Evolutionary conservation across 2,329 filamentous ascomycete species (phyloP).

Genomic region (Lachnellula occidentalis): DNA sequence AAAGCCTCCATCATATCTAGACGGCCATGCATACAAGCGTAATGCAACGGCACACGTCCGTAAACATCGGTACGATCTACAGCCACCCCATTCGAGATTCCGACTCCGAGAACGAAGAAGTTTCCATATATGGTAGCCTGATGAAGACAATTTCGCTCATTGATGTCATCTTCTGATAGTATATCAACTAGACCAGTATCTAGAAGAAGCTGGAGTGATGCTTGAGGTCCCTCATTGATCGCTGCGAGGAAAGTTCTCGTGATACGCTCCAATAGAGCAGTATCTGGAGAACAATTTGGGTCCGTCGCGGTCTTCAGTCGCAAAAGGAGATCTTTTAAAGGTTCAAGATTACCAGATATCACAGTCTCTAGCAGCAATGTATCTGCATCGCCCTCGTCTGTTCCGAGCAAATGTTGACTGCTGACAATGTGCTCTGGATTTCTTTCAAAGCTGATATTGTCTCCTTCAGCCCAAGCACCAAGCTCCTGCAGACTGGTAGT

Average conservation of each 20-base stretch:
- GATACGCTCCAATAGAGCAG: conserved; percentile 63
- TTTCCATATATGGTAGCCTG: conserved; percentile 95
- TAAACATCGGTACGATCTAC: conserved; percentile 85
- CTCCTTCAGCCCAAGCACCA: conserved; percentile 94
- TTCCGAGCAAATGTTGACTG: conserved; percentile 60
- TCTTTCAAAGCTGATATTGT: conserved; percentile 76
- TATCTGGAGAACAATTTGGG: conserved; percentile 52
- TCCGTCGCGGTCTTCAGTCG: conserved; percentile 57
- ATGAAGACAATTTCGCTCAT: conserved; percentile 92
- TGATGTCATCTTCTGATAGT: conserved; percentile 95
- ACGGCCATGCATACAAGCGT: conserved; percentile 90
- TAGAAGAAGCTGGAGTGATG: conserved; percentile 70
- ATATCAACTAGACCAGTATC: conserved; percentile 80
- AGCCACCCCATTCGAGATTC: conserved; percentile 69
- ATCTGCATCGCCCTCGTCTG: conserved; percentile 86
- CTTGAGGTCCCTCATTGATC: conserved; percentile 76
- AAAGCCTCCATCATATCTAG: conserved; percentile 76
- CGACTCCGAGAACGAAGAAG: conserved; percentile 68
- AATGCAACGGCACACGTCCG: conserved; percentile 87
- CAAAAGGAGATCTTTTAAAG: conserved; percentile 73
- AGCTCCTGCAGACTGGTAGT: conserved; percentile 94
- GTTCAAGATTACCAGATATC: conserved; percentile 70
- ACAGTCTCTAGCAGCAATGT: conserved; percentile 83
- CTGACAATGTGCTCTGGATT: conserved; percentile 57
- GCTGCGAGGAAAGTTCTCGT: conserved; percentile 88